These are phyloP conservation scores for Parmelia sp. DNA, from an alignment of 495 filamentous ascomycete genomes.

Conservation along the genomic window DNA sequence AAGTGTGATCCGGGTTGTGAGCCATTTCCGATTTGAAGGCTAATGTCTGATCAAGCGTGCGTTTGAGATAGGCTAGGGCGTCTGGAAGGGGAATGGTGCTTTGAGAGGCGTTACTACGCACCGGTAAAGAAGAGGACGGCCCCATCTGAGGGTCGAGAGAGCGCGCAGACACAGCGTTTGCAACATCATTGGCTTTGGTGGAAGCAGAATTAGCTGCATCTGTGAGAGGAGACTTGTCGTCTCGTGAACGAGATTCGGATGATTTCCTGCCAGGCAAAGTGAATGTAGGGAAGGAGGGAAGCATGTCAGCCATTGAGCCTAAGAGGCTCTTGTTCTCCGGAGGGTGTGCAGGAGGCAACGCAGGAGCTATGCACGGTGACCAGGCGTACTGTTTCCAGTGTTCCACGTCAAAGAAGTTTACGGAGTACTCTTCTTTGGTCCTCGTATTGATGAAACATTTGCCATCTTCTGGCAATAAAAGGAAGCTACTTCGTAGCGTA, in stretches of 20 bases:
- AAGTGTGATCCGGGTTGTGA: constrained; percentile 53
- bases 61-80: constrained; percentile 67
- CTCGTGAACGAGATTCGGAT: constrained; percentile 1
- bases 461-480: constrained; percentile 81
- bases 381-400: constrained; percentile 74
- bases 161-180: constrained; percentile 31
- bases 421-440: constrained; percentile 71
- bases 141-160: constrained; percentile 36
- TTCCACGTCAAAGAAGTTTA: constrained; percentile 78
- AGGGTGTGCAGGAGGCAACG: constrained; percentile 42
- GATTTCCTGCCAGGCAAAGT: constrained; percentile 13
- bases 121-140: constrained; percentile 34
- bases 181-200: constrained; percentile 23
- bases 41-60: constrained; percentile 64
- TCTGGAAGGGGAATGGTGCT: constrained; percentile 43
- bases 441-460: constrained; percentile 80
- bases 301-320: constrained; percentile 38
- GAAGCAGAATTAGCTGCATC: constrained; percentile 25
- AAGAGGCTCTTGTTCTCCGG: constrained; percentile 35
- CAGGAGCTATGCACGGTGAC: constrained; percentile 66
- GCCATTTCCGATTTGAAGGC: constrained; percentile 68
- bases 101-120: constrained; percentile 34
- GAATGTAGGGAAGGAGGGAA: constrained; percentile 22
- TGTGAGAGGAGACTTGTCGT: constrained; percentile 12
- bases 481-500: constrained; percentile 77